Conservation (phyloP, 768 basidiomycete genomes). For the Pleurotus djamor region DNA sequence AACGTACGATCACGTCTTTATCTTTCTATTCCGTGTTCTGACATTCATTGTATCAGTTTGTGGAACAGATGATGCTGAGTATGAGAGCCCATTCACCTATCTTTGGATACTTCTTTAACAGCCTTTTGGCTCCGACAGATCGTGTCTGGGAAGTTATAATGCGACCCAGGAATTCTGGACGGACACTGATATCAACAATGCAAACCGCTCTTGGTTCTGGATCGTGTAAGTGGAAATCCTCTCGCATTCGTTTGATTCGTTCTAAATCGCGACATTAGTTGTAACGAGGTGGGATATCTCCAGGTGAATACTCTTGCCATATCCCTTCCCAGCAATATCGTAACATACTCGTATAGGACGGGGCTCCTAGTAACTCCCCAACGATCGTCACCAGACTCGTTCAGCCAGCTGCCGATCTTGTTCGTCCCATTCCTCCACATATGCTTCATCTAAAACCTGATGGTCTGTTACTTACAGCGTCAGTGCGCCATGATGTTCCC, state of each 20-base stretch:
- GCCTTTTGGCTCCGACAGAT: slow-evolving; percentile 17
- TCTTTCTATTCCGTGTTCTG: background rate
- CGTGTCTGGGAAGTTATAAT: slow-evolving; percentile 42
- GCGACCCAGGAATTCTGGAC: slow-evolving; percentile 43
- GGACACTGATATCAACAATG: slow-evolving; percentile 52
- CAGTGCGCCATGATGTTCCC: slow-evolving; percentile 72
- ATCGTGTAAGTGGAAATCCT: slow-evolving; percentile 43
- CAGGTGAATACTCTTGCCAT: slow-evolving; percentile 27
- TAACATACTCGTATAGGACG: slow-evolving; percentile 28
- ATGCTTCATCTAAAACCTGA: background rate
- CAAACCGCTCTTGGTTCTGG: slow-evolving; percentile 68
- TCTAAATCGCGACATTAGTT: slow-evolving; percentile 32
- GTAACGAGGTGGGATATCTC: slow-evolving; percentile 67
- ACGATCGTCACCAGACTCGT: slow-evolving; percentile 55
- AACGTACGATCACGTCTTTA: slow-evolving; percentile 29
- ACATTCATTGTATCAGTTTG: slow-evolving; percentile 43
- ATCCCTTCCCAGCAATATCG: background rate
- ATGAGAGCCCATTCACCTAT: slow-evolving; percentile 16
- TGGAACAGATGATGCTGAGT: slow-evolving; percentile 43
- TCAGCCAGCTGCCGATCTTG: slow-evolving; percentile 54
- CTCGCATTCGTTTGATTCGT: background rate
- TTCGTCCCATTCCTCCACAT: slow-evolving; percentile 18
- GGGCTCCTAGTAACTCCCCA: slow-evolving; percentile 32
- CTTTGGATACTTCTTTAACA: background rate
- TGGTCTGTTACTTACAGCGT: slow-evolving; percentile 34